phyloP scores from a whole-genome alignment of 2,329 filamentous ascomycete species.

The Proliferodiscus dingleyae region DNA sequence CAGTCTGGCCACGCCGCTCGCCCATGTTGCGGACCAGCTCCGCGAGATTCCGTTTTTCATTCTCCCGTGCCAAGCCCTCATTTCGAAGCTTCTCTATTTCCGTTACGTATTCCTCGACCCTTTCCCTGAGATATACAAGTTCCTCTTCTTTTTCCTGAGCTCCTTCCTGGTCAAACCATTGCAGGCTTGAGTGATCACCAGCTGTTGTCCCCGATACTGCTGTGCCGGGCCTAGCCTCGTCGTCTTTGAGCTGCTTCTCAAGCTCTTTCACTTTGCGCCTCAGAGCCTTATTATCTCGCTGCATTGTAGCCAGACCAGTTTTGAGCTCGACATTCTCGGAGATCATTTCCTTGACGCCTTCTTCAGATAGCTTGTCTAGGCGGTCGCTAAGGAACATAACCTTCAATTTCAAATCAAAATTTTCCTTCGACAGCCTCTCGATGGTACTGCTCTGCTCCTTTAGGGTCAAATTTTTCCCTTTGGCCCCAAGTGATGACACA shows the following conservation, averaged over 20 bases:
- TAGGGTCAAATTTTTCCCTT: constrained; percentile 72
- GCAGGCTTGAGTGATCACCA: constrained; percentile 49
- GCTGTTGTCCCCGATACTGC: constrained; percentile 52
- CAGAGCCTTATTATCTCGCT: constrained; percentile 84
- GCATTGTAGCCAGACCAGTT: constrained; percentile 80
- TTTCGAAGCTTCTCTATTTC: constrained; percentile 78
- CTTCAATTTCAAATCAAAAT: constrained; percentile 95
- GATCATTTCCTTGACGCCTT: constrained; percentile 96
- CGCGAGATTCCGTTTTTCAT: constrained; percentile 79
- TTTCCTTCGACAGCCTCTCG: constrained; percentile 93
- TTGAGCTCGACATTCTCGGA: constrained; percentile 95
- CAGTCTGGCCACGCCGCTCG: constrained; percentile 43
- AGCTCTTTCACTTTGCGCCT: constrained; percentile 79
- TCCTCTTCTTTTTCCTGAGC: constrained; percentile 76
- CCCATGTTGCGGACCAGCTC: constrained; percentile 69
- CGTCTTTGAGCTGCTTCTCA: constrained; percentile 70
- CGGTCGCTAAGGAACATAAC: constrained; percentile 96
- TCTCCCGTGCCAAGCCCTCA: constrained; percentile 73
- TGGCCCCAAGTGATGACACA: constrained; percentile 47
- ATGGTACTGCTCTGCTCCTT: constrained; percentile 98
- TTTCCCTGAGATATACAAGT: constrained; percentile 75
- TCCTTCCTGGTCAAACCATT: constrained; percentile 52
- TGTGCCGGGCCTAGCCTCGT: constrained; percentile 57
- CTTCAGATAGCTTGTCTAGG: constrained; percentile 87
- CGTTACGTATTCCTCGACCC: constrained; percentile 76